Evolutionary conservation across 2,329 filamentous ascomycete genomes (phyloP).

Genomic region (Dactylella cylindrospora): DNA sequence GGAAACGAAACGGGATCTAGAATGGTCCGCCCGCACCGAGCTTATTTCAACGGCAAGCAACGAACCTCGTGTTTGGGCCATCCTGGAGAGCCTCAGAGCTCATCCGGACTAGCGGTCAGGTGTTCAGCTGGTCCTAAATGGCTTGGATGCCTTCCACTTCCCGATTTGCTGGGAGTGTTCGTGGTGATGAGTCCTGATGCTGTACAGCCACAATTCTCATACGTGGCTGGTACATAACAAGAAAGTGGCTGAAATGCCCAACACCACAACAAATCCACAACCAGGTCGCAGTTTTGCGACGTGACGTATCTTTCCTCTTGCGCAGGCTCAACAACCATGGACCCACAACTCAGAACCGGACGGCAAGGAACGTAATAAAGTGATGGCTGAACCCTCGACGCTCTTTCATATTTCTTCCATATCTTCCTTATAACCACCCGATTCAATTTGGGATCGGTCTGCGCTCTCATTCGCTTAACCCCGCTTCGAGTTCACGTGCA

Average conservation of each 20-base stretch:
- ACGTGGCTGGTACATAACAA: conserved; percentile 29
- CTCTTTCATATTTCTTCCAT: conserved; percentile 1
- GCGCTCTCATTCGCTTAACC: not conserved
- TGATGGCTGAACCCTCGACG: conserved; percentile 22
- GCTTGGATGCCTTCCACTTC: conserved; percentile 1
- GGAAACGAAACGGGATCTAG: conserved; percentile 38
- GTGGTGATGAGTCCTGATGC: conserved; percentile 16
- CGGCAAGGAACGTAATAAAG: too few species aligned
- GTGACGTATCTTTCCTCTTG: too few species aligned
- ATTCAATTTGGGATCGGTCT: not conserved
- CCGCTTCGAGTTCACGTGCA: conserved; percentile 1
- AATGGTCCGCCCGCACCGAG: conserved; percentile 42
- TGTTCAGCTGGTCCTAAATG: conserved; percentile 30
- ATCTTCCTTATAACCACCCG: conserved; percentile 5
- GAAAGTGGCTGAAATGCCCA: not conserved
- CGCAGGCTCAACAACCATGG: too few species aligned
- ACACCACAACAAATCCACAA: conserved; percentile 15
- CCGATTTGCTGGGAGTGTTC: conserved; percentile 13
- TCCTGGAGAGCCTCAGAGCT: conserved; percentile 11
- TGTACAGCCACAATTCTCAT: conserved; percentile 29
- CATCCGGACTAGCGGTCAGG: conserved; percentile 18
- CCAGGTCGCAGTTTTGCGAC: too few species aligned
- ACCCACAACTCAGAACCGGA: too few species aligned
- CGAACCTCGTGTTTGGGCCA: conserved; percentile 41
- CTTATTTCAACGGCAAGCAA: conserved; percentile 45